Evolutionary conservation across 2,329 filamentous ascomycete species (phyloP), one percentile per base, ranked within the genome.

Genomic region (Helotiales sp.): DNA sequence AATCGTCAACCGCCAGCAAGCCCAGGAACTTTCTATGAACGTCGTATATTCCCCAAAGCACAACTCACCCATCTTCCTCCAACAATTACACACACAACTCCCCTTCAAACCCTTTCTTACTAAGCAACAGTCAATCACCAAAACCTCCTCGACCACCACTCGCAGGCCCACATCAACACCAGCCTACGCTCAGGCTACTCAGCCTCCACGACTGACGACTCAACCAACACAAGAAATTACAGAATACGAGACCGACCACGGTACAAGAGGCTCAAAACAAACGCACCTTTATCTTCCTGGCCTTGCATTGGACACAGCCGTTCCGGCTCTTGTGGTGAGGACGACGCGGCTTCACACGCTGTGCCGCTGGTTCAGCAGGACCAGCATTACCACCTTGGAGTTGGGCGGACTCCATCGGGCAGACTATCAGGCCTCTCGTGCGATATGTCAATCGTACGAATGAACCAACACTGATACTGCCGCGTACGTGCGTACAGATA

Each of bases 261-360:
- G 34, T n/a, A 40, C 30, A 55, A 10, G 13, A 60, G 37, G 32
- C 60, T 54, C 20, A 24, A n/a, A n/a, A n/a, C n/a, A n/a, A 15
- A 59, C 73, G 63, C 73, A 78, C 77, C 76, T 78, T 79, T 64
- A 79, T 73, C 64, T 78, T 78, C 43, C 76, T 64, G 66, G 73
- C 66, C 64, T 79, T 79, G 65, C 77, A 79, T 65, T 78, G 75
- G 10, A 71, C 37, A 63, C 77, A 79, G 11, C 77, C 77, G 10
- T 70, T 75, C 13, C 77, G 70, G 32, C 75, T 77, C 67, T 79
- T 79, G 43, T 77, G 74, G 72, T 78, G 77, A 22, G 75, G 74
- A 10, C 75, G 68, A 54, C 76, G 63, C n/a, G 75, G 69, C 65
- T 74, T 74, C 5, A 45, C 64, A 17, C 52, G 64, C 52, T 61